Conservation (phyloP, 2,329 filamentous ascomycete species). For the Fusarium sp. region DNA sequence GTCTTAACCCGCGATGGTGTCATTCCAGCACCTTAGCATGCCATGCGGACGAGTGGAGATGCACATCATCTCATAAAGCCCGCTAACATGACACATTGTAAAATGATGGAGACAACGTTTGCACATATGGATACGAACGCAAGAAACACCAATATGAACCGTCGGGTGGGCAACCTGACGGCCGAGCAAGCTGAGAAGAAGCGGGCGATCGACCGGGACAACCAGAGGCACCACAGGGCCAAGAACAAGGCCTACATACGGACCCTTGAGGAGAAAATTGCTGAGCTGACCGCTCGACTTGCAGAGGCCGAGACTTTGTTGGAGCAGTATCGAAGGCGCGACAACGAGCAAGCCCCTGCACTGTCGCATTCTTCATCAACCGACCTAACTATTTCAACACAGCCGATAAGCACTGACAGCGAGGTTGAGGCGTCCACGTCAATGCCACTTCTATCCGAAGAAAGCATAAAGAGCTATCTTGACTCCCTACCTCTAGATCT, state of each 20-base stretch:
- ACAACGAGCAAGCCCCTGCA: neutral
- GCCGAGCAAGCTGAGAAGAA: conserved; percentile 3
- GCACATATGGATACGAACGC: neutral
- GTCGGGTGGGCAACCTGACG: neutral
- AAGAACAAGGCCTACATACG: conserved; percentile 2
- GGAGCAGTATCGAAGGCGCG: neutral
- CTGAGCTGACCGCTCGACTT: neutral
- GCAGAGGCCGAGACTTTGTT: neutral
- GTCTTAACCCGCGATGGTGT: neutral
- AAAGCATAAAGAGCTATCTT: neutral
- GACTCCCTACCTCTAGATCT: conserved; percentile 2
- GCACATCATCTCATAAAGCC: neutral
- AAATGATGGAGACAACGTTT: neutral
- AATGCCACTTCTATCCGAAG: neutral
- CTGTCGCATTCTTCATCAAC: neutral
- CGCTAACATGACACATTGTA: neutral
- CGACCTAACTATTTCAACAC: neutral
- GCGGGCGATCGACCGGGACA: neutral
- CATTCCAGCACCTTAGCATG: neutral
- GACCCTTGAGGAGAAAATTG: neutral
- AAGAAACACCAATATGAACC: neutral
- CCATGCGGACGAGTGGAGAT: neutral
- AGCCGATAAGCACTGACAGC: neutral
- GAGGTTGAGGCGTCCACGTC: neutral
- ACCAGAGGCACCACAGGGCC: neutral